A percentile compares a stretch with the other conserved stretches of the same genome.
These are phyloP conservation scores for Quillaja saponaria DNA, from an alignment of 306 rosid species.

Conservation along the genomic window DNA sequence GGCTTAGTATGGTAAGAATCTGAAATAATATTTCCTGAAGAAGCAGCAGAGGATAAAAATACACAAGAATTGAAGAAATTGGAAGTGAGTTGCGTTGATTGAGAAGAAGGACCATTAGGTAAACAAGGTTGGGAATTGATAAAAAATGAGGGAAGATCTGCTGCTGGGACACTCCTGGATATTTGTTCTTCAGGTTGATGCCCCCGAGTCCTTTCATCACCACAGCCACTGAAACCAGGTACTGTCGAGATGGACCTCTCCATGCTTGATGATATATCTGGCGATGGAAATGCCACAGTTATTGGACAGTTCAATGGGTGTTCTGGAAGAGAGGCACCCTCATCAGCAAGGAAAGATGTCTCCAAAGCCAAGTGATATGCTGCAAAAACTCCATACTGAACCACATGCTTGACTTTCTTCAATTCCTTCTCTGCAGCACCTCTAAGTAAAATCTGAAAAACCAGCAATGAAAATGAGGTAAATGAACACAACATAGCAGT, in stretches of 20 bases:
- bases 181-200: conserved; percentile 48
- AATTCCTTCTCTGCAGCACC: conserved; percentile 86
- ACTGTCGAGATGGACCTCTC: conserved; percentile 90
- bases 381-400: conserved; percentile 96
- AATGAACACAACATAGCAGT: conserved; percentile 34
- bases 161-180: conserved; percentile 49
- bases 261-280: conserved; percentile 56
- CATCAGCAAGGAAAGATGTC: conserved; percentile 98
- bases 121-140: conserved; percentile 36
- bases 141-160: conserved; percentile 44
- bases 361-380: conserved; percentile 98
- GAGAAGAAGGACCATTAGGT: conserved; percentile 44
- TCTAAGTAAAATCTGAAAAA: conserved; percentile 78
- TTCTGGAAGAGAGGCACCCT: conserved; percentile 94
- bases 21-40: conserved; percentile 40
- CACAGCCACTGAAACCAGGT: conserved; percentile 56
- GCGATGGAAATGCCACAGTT: conserved; percentile 83
- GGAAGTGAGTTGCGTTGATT: conserved; percentile 38
- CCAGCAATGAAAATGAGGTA: conserved; percentile 22
- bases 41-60: conserved; percentile 36
- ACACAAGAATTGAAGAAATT: conserved; percentile 38
- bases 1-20: conserved; percentile 37
- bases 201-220: conserved; percentile 46
- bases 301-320: conserved; percentile 69
- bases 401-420: conserved; percentile 90